Conservation (phyloP, 768 basidiomycete species). For the Naematelia encephala region DNA sequence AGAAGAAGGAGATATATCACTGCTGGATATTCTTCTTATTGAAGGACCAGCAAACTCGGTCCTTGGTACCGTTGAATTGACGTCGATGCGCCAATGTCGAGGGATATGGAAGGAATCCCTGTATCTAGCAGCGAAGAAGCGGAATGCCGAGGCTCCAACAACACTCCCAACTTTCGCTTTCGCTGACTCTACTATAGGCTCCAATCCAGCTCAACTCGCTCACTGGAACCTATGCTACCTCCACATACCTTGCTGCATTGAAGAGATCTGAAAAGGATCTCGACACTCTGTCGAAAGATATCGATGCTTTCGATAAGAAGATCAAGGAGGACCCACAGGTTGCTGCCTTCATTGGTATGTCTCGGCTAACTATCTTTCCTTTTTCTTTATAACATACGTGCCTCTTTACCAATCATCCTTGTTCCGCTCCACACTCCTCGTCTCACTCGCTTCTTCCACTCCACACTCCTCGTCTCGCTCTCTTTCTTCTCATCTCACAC, state of each 20-base stretch:
- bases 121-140: no score
- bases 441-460: no score
- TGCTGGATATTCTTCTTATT: no score
- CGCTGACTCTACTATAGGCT: slow-evolving; percentile 21
- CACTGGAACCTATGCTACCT: slow-evolving; percentile 50
- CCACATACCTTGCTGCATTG: slow-evolving; percentile 55
- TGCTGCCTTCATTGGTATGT: slow-evolving; percentile 62
- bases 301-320: slow-evolving; percentile 65
- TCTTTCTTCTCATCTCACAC: not conserved
- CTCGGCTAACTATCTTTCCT: not conserved
- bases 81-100: no score
- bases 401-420: not conserved
- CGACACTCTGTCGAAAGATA: slow-evolving; percentile 79
- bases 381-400: no score
- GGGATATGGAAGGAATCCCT: no score
- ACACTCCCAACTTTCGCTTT: not conserved
- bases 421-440: no score
- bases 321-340: slow-evolving; percentile 67
- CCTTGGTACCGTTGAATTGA: no score
- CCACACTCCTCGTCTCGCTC: not conserved
- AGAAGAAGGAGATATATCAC: no score
- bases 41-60: no score
- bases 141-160: slow-evolving; percentile 10
- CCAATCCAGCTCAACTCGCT: slow-evolving; percentile 51
- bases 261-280: slow-evolving; percentile 77